Evolutionary conservation across 495 filamentous ascomycete species (phyloP).

Genomic region (Pyronema domesticum): DNA sequence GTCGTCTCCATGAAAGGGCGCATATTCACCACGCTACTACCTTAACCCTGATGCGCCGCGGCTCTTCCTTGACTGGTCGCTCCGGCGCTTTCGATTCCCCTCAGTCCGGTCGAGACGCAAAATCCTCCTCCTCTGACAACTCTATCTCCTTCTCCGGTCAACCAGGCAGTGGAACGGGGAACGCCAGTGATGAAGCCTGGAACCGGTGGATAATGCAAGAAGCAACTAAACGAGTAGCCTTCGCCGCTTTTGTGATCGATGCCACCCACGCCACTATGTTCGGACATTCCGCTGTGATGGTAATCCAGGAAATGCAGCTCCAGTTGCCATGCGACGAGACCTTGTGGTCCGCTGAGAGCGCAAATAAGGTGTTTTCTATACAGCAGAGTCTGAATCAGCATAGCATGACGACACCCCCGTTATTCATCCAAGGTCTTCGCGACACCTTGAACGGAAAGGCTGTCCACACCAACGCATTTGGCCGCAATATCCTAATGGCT

Average conservation of each 20-base stretch:
- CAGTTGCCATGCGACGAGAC: constrained; percentile 87
- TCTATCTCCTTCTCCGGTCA: constrained; percentile 33
- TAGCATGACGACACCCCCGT: constrained; percentile 63
- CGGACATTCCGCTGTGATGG: constrained; percentile 92
- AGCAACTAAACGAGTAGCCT: constrained; percentile 73
- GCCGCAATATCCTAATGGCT: constrained; percentile 88
- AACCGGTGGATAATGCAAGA: constrained; percentile 93
- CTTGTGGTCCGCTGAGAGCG: constrained; percentile 81
- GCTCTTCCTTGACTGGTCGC: constrained; percentile 73
- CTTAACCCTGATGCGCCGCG: constrained; percentile 83
- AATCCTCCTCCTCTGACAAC: constrained; percentile 33
- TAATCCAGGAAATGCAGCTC: constrained; percentile 84
- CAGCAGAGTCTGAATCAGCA: constrained; percentile 67
- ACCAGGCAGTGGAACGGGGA: constrained; percentile 40
- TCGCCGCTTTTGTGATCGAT: constrained; percentile 89
- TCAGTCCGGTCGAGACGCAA: constrained; percentile 55
- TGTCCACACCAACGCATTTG: constrained; percentile 86
- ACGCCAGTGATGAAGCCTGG: constrained; percentile 80
- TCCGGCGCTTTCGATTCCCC: constrained; percentile 59
- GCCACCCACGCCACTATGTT: constrained; percentile 97
- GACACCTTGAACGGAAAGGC: constrained; percentile 70
- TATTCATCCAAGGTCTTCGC: constrained; percentile 79
- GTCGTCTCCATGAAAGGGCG: constrained; percentile 80
- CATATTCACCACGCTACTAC: constrained; percentile 97
- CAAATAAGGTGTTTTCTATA: constrained; percentile 70